Conservation (phyloP, 2,329 filamentous ascomycete species). For the Pseudocercospora crystallina region DNA sequence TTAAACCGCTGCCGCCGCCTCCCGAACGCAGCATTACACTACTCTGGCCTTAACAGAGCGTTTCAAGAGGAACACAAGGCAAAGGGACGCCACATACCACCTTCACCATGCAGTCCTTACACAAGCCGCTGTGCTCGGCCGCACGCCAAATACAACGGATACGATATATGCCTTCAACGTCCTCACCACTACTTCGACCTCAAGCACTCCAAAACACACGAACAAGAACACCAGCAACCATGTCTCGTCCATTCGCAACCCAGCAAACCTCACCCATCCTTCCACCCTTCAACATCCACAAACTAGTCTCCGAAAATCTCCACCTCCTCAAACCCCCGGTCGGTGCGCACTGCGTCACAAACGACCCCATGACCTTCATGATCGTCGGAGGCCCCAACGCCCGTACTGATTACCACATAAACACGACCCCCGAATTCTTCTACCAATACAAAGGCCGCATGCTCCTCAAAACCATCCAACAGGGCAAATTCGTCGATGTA, state of each 20-base stretch:
- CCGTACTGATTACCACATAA: constrained; percentile 97
- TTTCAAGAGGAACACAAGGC: too few species aligned
- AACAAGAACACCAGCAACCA: too few species aligned
- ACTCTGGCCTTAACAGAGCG: too few species aligned
- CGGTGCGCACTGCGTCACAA: constrained; percentile 97
- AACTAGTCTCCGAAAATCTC: constrained; percentile 79
- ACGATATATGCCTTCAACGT: too few species aligned
- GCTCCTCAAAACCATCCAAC: constrained; percentile 58
- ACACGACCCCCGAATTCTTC: constrained; percentile 95
- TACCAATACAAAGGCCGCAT: constrained; percentile 93
- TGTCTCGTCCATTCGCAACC: background rate
- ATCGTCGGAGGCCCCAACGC: constrained; percentile 96
- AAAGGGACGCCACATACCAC: too few species aligned
- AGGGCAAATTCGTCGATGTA: constrained; percentile 71
- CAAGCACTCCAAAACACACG: too few species aligned
- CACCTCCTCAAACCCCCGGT: constrained; percentile 91
- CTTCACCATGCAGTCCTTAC: too few species aligned
- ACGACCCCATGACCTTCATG: constrained; percentile 80
- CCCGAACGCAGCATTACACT: too few species aligned
- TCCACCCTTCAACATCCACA: constrained; percentile 45
- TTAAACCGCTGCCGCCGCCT: too few species aligned
- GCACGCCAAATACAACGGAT: too few species aligned
- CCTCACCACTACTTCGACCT: too few species aligned
- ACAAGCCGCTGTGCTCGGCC: too few species aligned
- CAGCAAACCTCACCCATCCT: constrained; percentile 1